phyloP scores from a whole-genome alignment of 1,284 basidiomycete genomes.

The Ceraceosorus bombacis region DNA sequence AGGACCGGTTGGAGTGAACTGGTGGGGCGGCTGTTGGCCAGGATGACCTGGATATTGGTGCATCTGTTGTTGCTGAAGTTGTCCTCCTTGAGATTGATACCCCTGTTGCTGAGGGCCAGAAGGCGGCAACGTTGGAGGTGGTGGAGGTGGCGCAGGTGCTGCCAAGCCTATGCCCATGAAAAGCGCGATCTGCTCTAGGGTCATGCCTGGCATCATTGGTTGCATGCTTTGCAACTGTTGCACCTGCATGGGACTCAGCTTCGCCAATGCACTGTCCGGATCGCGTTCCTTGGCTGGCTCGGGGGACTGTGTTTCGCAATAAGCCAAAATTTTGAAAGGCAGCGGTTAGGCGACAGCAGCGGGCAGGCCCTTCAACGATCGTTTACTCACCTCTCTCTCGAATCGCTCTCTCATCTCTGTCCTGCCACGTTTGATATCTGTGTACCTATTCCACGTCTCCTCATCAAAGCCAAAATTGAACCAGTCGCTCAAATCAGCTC shows the following conservation, averaged over 20 bases:
- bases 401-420: constrained; percentile 62
- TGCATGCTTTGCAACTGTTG: constrained; percentile 38
- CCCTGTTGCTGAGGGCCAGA: too few relatives aligned
- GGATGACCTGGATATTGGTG: too few relatives aligned
- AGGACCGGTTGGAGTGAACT: too few relatives aligned
- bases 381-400: constrained; percentile 12
- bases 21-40: too few relatives aligned
- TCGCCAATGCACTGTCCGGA: background rate
- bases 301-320: background rate
- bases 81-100: too few relatives aligned
- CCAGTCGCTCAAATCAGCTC: constrained; percentile 90
- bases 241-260: constrained; percentile 8
- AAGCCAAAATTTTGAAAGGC: background rate
- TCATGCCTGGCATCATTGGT: constrained; percentile 27
- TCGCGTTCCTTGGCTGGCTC: too few relatives aligned
- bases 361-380: background rate
- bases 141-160: too few relatives aligned
- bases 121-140: too few relatives aligned
- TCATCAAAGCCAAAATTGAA: constrained; percentile 99
- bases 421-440: constrained; percentile 72
- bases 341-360: too few relatives aligned
- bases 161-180: constrained; percentile 12
- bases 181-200: constrained; percentile 7
- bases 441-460: constrained; percentile 84
- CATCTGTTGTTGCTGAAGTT: too few relatives aligned